Evolutionary conservation across 2,329 filamentous ascomycete genomes (phyloP), one percentile per base, ranked within the genome.

Genomic region (Tolypocladium ophioglossoides): DNA sequence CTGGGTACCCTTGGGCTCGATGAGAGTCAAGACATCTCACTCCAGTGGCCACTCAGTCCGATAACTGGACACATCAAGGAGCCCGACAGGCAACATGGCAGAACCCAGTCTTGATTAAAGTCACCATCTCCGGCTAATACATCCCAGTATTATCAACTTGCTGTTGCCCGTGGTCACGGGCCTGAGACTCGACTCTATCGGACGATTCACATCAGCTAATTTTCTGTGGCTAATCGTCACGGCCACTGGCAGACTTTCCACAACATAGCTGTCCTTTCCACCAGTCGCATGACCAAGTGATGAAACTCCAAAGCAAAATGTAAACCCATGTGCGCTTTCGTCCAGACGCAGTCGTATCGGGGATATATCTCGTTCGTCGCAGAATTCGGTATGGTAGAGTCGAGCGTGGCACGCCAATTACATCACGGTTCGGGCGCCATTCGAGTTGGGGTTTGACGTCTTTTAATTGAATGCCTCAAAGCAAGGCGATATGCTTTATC

Each of bases 401-500:
- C 47, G 34, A 11, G 39, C 38, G 20, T 22, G 30, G 41, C 18
- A 41, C 8, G 41, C 12, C 6, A 20, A 41, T 48, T 41, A 40
- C 40, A 48, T 53, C 39, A 51, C 48, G 41, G 11, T 38, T 52
- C 54, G 56, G 59, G 60, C 61, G 59, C 60, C 58, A 57, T 61
- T 58, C 60, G 61, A 58, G 61, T 66, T 54, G 64, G 62, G 62
- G 62, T 72, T 72, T 72, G 71, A 73, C 70, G 70, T 72, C 70
- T 74, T 77, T 78, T 69, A 76, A 75, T 80, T 77, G 72, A 72
- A 71, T 76, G 72, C 75, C 72, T 77, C 75, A 73, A 73, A 72
- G 72, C 74, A 76, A 77, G 72, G 72, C 73, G 62, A 62, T 71
- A 71, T 76, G 72, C 71, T 75, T 73, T 73, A 74, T 76, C 75